These are phyloP conservation scores for Lavandula angustifolia DNA, from an alignment of 257 asterid genomes.

Conservation along the genomic window DNA sequence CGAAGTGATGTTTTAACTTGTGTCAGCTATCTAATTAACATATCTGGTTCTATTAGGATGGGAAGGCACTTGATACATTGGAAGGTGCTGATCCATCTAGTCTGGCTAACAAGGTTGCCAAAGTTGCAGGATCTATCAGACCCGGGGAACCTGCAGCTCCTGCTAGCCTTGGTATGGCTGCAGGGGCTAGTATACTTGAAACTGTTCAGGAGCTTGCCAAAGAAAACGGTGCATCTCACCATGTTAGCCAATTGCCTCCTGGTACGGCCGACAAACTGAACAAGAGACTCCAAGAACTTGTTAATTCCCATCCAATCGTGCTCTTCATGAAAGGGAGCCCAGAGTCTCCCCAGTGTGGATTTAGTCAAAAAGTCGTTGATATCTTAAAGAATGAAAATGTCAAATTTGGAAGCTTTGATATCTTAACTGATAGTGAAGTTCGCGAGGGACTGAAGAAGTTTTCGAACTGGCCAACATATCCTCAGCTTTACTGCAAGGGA, in stretches of 20 bases:
- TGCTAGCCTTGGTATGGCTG: slow-evolving; percentile 98
- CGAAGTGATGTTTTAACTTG: not conserved
- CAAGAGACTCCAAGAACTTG: slow-evolving; percentile 64
- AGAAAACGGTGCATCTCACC: slow-evolving; percentile 49
- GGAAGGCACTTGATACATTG: slow-evolving; percentile 71
- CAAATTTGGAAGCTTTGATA: slow-evolving; percentile 83
- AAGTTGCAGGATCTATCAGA: slow-evolving; percentile 71
- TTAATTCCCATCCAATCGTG: slow-evolving; percentile 69
- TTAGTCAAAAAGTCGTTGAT: slow-evolving; percentile 83
- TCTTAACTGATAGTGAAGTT: slow-evolving; percentile 64
- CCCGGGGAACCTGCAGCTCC: slow-evolving; percentile 94
- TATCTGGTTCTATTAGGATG: slow-evolving; percentile 58
- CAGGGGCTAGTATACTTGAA: slow-evolving; percentile 84
- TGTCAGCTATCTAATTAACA: slow-evolving; percentile 11
- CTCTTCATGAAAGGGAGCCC: slow-evolving; percentile 97
- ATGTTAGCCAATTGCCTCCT: slow-evolving; percentile 39
- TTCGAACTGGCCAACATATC: slow-evolving; percentile 97
- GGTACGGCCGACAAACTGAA: slow-evolving; percentile 42
- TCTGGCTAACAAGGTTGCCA: slow-evolving; percentile 95
- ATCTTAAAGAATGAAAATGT: slow-evolving; percentile 85
- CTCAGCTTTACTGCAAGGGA: slow-evolving; percentile 94
- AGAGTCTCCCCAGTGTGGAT: slow-evolving; percentile 84
- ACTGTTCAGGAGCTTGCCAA: slow-evolving; percentile 70
- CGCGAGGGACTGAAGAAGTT: slow-evolving; percentile 90
- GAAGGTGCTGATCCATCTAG: slow-evolving; percentile 98